These are phyloP conservation scores for Termitomyces sp. DNA, from an alignment of 768 basidiomycete species.

Conservation along the genomic window DNA sequence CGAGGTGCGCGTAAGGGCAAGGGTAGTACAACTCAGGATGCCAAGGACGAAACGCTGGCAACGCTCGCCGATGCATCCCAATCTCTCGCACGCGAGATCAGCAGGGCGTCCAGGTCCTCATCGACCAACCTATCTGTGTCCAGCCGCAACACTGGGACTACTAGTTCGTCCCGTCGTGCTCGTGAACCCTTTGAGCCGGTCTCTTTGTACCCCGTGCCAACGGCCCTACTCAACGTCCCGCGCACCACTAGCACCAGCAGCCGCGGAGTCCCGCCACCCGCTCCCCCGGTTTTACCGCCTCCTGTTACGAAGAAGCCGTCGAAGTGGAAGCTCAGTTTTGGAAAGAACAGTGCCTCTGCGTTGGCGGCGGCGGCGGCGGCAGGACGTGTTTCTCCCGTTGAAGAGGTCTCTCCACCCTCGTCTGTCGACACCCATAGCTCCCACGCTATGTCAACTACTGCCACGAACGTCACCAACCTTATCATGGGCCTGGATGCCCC, in stretches of 20 bases:
- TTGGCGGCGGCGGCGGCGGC: slow-evolving; percentile 17
- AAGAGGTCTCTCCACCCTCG: slow-evolving; percentile 32
- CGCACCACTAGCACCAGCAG: slow-evolving; percentile 18
- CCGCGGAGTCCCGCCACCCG: slow-evolving; percentile 14
- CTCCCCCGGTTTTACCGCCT: slow-evolving; percentile 19
- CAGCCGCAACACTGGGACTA: slow-evolving; percentile 21
- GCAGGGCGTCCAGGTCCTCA: slow-evolving; percentile 54
- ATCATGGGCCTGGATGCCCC: slow-evolving; percentile 67
- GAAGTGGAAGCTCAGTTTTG: slow-evolving; percentile 81
- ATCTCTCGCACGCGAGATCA: slow-evolving; percentile 79
- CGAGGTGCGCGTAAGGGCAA: slow-evolving; percentile 85
- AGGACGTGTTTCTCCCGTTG: slow-evolving; percentile 36
- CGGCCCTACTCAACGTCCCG: slow-evolving; percentile 24
- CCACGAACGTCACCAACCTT: slow-evolving; percentile 71
- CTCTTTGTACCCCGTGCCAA: slow-evolving; percentile 41
- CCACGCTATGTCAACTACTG: slow-evolving; percentile 57
- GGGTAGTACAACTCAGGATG: slow-evolving; percentile 38
- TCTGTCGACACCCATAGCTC: slow-evolving; percentile 24
- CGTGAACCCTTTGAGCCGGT: slow-evolving; percentile 39
- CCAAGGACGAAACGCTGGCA: slow-evolving; percentile 55
- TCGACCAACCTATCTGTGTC: slow-evolving; percentile 32
- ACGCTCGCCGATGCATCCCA: slow-evolving; percentile 81
- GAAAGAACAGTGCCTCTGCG: slow-evolving; percentile 47
- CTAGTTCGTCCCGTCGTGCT: slow-evolving; percentile 21
- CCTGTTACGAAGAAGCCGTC: slow-evolving; percentile 74